These are phyloP conservation scores for Farysia itapuensis DNA, from an alignment of 1,284 basidiomycete genomes.

Conservation along the genomic window DNA sequence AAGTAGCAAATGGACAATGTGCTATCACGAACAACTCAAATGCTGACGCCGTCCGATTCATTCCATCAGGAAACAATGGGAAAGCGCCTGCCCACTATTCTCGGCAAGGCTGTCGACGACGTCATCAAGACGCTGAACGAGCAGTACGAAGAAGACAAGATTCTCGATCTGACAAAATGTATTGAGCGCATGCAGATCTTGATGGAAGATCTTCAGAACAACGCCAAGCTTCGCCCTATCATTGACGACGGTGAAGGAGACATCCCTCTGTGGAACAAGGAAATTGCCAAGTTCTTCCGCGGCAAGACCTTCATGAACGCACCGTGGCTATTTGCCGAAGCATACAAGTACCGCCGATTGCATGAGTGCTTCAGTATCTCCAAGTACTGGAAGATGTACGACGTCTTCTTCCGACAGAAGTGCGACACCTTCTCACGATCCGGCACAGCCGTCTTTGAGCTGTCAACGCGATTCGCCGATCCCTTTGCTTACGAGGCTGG, in stretches of 20 bases:
- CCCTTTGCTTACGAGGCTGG: slow-evolving; percentile 72
- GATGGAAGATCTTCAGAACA: slow-evolving; percentile 62
- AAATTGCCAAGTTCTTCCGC: slow-evolving; percentile 71
- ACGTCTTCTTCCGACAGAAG: slow-evolving; percentile 63
- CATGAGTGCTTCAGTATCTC: slow-evolving; percentile 93
- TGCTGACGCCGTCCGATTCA: slow-evolving; percentile 2
- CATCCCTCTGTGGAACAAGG: slow-evolving; percentile 93
- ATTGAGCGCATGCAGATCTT: slow-evolving; percentile 66
- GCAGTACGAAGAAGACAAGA: slow-evolving; percentile 71
- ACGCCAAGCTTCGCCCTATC: slow-evolving; percentile 68
- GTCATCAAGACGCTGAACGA: slow-evolving; percentile 85
- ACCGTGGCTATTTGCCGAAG: slow-evolving; percentile 71
- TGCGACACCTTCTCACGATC: slow-evolving; percentile 97
- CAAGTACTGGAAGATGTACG: slow-evolving; percentile 81
- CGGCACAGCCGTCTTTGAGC: slow-evolving; percentile 86
- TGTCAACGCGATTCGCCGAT: slow-evolving; percentile 87
- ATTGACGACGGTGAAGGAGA: slow-evolving; percentile 91
- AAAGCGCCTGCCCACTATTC: slow-evolving; percentile 86
- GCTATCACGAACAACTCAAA: no score
- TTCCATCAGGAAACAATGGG: slow-evolving; percentile 70
- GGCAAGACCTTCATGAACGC: slow-evolving; percentile 94
- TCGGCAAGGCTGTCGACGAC: slow-evolving; percentile 95
- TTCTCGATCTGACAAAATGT: slow-evolving; percentile 82
- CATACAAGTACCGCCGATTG: slow-evolving; percentile 93
- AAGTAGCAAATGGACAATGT: no score